Evolutionary conservation across 2,329 filamentous ascomycete species (phyloP), one percentile per base, ranked within the genome.

Genomic region (Trematosphaeria pertusa): DNA sequence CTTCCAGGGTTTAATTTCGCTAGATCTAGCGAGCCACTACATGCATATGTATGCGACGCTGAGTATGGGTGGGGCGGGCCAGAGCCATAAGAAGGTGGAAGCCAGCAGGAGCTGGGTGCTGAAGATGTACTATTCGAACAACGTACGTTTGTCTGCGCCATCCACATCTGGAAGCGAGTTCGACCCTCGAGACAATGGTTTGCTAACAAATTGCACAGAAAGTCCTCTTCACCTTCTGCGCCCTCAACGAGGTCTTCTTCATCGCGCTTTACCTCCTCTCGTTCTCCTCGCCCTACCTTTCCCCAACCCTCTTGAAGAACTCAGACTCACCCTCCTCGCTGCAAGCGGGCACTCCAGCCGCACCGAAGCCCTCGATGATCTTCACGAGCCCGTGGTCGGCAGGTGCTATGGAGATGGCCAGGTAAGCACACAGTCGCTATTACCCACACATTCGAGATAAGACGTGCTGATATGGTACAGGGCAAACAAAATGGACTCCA

Each of bases 31-130:
- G 20, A 96, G 91, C 71, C 94, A 99, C 75, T 99, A 97, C 72
- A 93, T 97, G 80, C 94, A 99, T 78, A 99, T 99, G 94, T 97
- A 96, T 71, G 90, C 92, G 10, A 96, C 91, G 1, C 78, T 97
- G 65, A 87, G 87, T 56, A 94, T 96, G 85, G 91, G 88, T 43
- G 91, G 90, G 42, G 81, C 84, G 43, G 83, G 86, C 14, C 78
- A 83, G 61, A 89, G 91, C 77, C 94, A 99, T 78, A 99, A 99
- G 85, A 92, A 89, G 62, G 87, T 99, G 41, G 91, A 96, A 69
- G 87, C 88, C 74, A 89, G 84, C 70, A 81, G 91, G 71, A 96
- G 90, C 78, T 90, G 87, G 85, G 80, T 97, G 48, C 77, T 99
- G 71, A 94, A 96, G 74, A 79, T 95, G 47, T 99, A 99, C 80